Conservation (phyloP, 345 rosid genomes). For the Atalantia buxifolia region DNA sequence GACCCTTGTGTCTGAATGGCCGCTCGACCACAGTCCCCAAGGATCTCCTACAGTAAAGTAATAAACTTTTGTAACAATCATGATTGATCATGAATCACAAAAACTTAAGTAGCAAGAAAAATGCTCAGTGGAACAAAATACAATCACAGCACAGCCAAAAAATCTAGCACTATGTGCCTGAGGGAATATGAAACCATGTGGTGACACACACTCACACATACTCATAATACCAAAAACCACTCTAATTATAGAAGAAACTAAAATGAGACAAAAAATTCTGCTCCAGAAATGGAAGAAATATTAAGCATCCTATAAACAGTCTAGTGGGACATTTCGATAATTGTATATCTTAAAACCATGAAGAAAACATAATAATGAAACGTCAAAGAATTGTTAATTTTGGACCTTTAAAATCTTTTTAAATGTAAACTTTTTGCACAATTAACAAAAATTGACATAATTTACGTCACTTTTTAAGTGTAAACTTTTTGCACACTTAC, state of each 20-base stretch:
- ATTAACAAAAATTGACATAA: too few species aligned
- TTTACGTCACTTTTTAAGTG: too few species aligned
- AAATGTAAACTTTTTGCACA: too few species aligned
- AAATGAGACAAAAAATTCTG: background rate
- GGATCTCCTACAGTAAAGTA: slow-evolving; percentile 56
- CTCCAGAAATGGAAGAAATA: background rate
- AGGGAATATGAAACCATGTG: background rate
- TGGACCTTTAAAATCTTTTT: too few species aligned
- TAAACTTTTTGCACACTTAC: too few species aligned
- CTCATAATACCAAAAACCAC: background rate
- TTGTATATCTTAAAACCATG: background rate
- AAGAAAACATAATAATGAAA: background rate
- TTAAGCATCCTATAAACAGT: background rate
- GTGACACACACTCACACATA: background rate
- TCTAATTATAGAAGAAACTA: background rate
- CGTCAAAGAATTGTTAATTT: background rate
- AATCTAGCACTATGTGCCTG: background rate
- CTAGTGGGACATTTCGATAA: background rate
- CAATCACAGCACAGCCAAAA: background rate
- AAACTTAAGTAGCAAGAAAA: background rate
- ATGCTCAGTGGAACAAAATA: background rate
- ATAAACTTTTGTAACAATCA: background rate
- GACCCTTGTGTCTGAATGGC: slow-evolving; percentile 99
- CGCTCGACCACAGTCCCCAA: slow-evolving; percentile 95
- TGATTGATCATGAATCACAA: background rate